These are phyloP conservation scores for Manihot esculenta DNA, from an alignment of 441 rosid species.

Conservation along the genomic window DNA sequence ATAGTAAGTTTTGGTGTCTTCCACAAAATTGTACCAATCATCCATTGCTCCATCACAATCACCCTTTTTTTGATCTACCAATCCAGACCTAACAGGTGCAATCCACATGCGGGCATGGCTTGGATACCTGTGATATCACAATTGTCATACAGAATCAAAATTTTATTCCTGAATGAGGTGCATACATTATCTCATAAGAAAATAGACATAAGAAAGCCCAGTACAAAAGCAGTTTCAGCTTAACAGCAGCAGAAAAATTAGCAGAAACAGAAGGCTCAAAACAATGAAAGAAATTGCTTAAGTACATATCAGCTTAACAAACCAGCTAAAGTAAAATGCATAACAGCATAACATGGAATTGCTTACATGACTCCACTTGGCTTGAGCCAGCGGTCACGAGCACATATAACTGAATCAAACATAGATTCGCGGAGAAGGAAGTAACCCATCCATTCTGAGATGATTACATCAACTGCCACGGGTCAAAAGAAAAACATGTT, in stretches of 20 bases:
- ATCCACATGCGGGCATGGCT: conserved; percentile 99
- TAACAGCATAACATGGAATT: not conserved
- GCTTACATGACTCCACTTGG: conserved; percentile 91
- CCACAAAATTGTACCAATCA: conserved; percentile 74
- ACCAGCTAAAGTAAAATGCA: not conserved
- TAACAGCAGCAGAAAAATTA: not conserved
- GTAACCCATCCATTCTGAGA: conserved; percentile 99
- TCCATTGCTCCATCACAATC: conserved; percentile 80
- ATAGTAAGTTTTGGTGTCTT: conserved; percentile 61
- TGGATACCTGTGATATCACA: conserved; percentile 67
- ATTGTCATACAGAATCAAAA: not conserved
- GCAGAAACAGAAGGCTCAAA: not conserved
- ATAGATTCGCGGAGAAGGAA: conserved; percentile 95
- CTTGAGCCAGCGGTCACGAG: conserved; percentile 97
- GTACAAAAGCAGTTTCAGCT: not conserved
- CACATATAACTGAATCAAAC: conserved; percentile 97
- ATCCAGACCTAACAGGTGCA: conserved; percentile 75
- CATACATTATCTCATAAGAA: too few species aligned
- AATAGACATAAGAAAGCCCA: not conserved
- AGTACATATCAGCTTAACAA: not conserved
- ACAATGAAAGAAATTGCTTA: not conserved
- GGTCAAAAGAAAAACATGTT: conserved; percentile 14
- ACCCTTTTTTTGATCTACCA: conserved; percentile 60
- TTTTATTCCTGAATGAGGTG: not conserved
- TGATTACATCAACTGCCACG: conserved; percentile 88